A percentile compares a stretch with the other conserved stretches of the same genome.
These are phyloP conservation scores for Colletotrichum tropicale DNA, from an alignment of 2,329 filamentous ascomycete species.

Conservation along the genomic window DNA sequence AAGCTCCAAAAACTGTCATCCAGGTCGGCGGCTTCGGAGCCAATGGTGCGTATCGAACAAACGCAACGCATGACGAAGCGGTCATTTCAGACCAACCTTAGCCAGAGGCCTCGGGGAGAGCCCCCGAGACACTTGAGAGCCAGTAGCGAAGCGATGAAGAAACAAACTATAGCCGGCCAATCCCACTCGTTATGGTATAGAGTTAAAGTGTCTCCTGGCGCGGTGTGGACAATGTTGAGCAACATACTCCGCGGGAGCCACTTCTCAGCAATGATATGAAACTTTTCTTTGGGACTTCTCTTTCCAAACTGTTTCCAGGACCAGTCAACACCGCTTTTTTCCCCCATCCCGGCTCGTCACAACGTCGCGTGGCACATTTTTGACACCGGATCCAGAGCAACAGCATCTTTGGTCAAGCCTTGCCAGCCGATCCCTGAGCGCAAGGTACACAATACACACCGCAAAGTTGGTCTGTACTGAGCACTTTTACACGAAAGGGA, in stretches of 20 bases:
- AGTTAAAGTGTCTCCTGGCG: background rate
- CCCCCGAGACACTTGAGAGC: background rate
- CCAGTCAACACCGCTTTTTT: constrained; percentile 9
- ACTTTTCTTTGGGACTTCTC: background rate
- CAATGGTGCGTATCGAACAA: constrained; percentile 3
- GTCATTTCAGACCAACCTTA: background rate
- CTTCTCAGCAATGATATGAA: background rate
- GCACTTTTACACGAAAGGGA: background rate
- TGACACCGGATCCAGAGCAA: background rate
- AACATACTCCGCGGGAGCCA: background rate
- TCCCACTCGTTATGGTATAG: background rate
- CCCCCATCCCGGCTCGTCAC: background rate
- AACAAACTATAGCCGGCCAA: background rate
- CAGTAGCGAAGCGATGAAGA: background rate
- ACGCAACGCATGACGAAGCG: background rate
- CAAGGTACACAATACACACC: background rate
- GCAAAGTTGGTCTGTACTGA: background rate
- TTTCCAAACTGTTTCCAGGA: background rate
- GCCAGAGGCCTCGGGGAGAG: background rate
- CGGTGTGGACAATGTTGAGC: background rate
- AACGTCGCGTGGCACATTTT: background rate
- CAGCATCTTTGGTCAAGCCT: background rate
- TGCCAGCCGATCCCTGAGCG: background rate
- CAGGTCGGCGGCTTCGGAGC: background rate
- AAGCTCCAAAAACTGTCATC: background rate